These are phyloP conservation scores for Leishmania guyanensis DNA, from an alignment of 208 protist species.

Conservation along the genomic window DNA sequence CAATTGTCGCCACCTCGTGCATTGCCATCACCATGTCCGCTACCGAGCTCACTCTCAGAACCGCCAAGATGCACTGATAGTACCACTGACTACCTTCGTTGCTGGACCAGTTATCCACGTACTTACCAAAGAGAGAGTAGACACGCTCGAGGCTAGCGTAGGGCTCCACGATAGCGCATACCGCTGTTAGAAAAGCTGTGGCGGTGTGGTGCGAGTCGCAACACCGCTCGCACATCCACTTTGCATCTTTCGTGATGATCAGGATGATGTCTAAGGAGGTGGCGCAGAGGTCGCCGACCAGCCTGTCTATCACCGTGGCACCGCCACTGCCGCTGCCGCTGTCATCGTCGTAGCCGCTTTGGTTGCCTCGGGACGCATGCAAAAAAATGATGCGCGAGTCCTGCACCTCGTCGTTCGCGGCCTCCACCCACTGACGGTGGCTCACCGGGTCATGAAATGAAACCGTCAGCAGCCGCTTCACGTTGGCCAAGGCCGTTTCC, in stretches of 20 bases:
- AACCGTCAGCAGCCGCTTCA: constrained; percentile 55
- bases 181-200: constrained; percentile 63
- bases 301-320: constrained; percentile 6
- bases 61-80: constrained; percentile 34
- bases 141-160: constrained; percentile 55
- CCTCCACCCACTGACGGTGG: constrained; percentile 42
- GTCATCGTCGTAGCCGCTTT: not conserved
- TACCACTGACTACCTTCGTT: constrained; percentile 47
- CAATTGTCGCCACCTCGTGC: constrained; percentile 4
- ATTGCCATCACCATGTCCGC: constrained; percentile 53
- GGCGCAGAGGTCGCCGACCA: constrained; percentile 54
- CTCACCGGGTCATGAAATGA: constrained; percentile 27
- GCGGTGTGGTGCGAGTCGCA: constrained; percentile 43
- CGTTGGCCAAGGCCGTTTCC: constrained; percentile 59
- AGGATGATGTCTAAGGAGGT: constrained; percentile 67
- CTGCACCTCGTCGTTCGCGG: constrained; percentile 54
- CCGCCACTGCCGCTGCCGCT: constrained; percentile 4
- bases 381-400: constrained; percentile 54
- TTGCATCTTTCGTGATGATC: constrained; percentile 70
- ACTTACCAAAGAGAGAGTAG: constrained; percentile 18
- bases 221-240: constrained; percentile 53
- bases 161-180: constrained; percentile 70
- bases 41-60: constrained; percentile 43
- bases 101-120: constrained; percentile 21
- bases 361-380: not conserved